A percentile compares a stretch with the other conserved stretches of the same genome.
phyloP scores from a whole-genome alignment of 139 green algal species.

The Micromonas pusilla region DNA sequence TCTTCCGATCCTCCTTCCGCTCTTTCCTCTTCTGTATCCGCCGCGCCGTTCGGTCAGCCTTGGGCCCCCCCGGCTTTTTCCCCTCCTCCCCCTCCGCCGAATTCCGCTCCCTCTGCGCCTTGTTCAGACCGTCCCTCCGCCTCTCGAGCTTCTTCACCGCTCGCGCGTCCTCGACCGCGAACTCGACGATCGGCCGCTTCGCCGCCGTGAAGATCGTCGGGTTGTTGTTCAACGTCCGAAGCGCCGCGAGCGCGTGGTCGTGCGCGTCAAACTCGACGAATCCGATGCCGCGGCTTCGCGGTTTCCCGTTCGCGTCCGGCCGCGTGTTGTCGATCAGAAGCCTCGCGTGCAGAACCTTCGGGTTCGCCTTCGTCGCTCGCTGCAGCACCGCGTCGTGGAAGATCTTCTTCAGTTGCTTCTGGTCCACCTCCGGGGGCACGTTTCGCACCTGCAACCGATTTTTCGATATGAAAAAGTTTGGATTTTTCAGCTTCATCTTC shows the following conservation, averaged over 20 bases:
- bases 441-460: constrained; percentile 80
- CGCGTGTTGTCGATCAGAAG: constrained; percentile 65
- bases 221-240: constrained; percentile 96
- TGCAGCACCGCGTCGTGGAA: constrained; percentile 62
- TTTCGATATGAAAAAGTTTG: constrained; percentile 82
- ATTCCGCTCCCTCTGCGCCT: neutral
- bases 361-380: constrained; percentile 69
- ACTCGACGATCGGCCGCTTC: constrained; percentile 48
- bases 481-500: constrained; percentile 74
- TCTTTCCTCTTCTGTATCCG: neutral
- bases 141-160: constrained; percentile 21
- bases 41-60: neutral
- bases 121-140: neutral
- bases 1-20: neutral
- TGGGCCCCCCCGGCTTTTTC: neutral
- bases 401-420: constrained; percentile 53
- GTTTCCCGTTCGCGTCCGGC: constrained; percentile 34
- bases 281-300: constrained; percentile 55
- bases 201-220: constrained; percentile 52
- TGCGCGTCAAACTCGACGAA: constrained; percentile 89
- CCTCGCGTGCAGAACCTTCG: constrained; percentile 61
- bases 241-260: constrained; percentile 76
- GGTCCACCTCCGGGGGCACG: constrained; percentile 58
- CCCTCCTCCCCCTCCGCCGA: neutral
- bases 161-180: constrained; percentile 14